phyloP scores from a whole-genome alignment of 805 yeast species.

The Zygosaccharomyces gambellarensis region DNA sequence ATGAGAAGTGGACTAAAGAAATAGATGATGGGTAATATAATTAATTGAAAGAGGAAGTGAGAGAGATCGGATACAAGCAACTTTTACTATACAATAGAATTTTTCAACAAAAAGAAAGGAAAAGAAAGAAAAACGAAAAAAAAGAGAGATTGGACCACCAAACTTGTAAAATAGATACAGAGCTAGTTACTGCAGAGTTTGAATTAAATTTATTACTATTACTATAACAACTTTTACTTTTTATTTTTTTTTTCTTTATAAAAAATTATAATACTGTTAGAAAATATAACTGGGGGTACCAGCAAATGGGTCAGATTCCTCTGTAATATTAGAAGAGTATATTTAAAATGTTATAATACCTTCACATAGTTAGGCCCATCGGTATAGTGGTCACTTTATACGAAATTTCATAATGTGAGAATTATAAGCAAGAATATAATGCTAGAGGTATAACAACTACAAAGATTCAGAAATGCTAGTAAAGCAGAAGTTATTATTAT shows the following conservation, averaged over 20 bases:
- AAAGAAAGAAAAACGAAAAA: background rate
- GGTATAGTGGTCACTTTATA: background rate
- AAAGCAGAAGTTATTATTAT: background rate
- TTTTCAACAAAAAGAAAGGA: background rate
- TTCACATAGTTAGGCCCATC: background rate
- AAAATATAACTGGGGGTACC: background rate
- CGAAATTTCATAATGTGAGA: background rate
- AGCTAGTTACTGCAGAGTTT: conserved; percentile 1
- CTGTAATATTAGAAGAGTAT: background rate
- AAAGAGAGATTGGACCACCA: background rate
- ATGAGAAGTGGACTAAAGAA: conserved; percentile 71
- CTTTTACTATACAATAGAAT: background rate
- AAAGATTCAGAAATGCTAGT: too few species aligned
- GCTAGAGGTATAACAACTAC: background rate
- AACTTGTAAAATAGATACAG: conserved; percentile 16
- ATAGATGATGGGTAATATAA: conserved; percentile 15
- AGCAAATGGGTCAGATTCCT: background rate
- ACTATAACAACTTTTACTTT: background rate
- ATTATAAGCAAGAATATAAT: background rate
- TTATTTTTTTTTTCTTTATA: background rate
- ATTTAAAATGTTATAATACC: background rate
- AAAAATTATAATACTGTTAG: background rate
- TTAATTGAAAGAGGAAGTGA: background rate
- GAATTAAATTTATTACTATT: background rate
- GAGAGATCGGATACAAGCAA: background rate